phyloP scores from a whole-genome alignment of 257 asterid genomes.

The Nicotiana attenuata region DNA sequence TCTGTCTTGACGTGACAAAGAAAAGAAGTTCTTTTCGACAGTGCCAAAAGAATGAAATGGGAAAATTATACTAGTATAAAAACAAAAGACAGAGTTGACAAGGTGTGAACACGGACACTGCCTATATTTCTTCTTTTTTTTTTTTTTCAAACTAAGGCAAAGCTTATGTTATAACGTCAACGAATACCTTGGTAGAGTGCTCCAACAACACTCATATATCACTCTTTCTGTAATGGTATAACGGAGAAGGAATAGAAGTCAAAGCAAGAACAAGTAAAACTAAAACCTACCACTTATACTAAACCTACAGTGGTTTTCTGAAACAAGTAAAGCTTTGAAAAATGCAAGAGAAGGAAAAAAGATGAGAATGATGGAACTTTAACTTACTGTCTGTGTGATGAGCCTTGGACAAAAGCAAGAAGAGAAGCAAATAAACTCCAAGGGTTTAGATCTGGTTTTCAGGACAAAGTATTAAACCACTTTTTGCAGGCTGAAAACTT shows the following conservation, averaged over 20 bases:
- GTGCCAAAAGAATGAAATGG: not conserved
- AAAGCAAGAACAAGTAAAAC: not conserved
- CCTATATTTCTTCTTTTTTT: not conserved
- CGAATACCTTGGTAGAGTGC: not conserved
- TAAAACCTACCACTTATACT: not conserved
- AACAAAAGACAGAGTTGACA: not conserved
- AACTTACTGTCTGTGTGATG: not conserved
- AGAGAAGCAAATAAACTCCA: not conserved
- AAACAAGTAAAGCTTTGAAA: not conserved
- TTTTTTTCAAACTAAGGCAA: not conserved
- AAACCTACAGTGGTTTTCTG: not conserved
- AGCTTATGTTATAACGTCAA: not conserved
- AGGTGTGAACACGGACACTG: not conserved
- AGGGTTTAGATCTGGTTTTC: not conserved
- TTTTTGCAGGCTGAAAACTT: not conserved
- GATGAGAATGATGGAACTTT: not conserved
- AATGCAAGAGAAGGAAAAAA: not conserved
- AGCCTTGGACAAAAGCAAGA: not conserved
- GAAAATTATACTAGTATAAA: not conserved
- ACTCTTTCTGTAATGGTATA: not conserved
- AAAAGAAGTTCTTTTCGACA: not conserved
- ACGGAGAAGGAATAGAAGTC: not conserved
- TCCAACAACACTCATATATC: not conserved
- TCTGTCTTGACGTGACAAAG: not conserved
- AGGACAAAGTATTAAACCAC: not conserved